Evolutionary conservation across 257 asterid genomes (phyloP).

Genomic region (Marsdenia floribunda): DNA sequence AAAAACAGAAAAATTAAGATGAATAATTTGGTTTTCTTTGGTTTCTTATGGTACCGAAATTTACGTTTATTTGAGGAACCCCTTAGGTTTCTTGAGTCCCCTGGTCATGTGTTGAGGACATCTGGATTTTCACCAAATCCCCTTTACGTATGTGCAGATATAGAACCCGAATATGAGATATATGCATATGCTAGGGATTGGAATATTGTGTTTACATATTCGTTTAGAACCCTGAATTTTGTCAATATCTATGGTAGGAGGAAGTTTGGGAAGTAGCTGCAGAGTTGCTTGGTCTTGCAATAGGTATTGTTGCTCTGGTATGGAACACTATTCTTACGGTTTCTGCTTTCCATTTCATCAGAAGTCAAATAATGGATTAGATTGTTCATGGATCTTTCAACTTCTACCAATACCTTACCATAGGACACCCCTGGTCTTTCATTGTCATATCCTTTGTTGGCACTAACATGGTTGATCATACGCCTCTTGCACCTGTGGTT

Average conservation of each 20-base stretch:
- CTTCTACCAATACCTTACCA: slow-evolving; percentile 30
- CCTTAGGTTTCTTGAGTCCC: background rate
- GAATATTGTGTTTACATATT: background rate
- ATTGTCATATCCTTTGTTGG: slow-evolving; percentile 57
- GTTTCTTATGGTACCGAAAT: background rate
- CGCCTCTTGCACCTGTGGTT: slow-evolving; percentile 92
- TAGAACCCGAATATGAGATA: background rate
- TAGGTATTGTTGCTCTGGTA: slow-evolving; percentile 87
- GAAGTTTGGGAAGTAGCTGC: slow-evolving; percentile 99
- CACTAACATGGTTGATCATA: slow-evolving; percentile 62
- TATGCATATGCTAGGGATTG: background rate
- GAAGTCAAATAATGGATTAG: background rate
- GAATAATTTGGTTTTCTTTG: background rate
- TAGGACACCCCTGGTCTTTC: slow-evolving; percentile 77
- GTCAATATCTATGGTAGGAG: slow-evolving; percentile 50
- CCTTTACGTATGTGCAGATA: background rate
- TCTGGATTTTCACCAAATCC: background rate
- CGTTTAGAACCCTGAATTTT: slow-evolving; percentile 18
- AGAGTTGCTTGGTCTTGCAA: slow-evolving; percentile 81
- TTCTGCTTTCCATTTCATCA: slow-evolving; percentile 1
- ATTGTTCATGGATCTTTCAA: background rate
- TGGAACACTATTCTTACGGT: slow-evolving; percentile 11
- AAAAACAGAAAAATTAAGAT: background rate
- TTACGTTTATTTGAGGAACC: background rate
- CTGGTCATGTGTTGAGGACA: background rate